Conservation (phyloP, 1,139 yeast species). For the Geotrichum restrictum region DNA sequence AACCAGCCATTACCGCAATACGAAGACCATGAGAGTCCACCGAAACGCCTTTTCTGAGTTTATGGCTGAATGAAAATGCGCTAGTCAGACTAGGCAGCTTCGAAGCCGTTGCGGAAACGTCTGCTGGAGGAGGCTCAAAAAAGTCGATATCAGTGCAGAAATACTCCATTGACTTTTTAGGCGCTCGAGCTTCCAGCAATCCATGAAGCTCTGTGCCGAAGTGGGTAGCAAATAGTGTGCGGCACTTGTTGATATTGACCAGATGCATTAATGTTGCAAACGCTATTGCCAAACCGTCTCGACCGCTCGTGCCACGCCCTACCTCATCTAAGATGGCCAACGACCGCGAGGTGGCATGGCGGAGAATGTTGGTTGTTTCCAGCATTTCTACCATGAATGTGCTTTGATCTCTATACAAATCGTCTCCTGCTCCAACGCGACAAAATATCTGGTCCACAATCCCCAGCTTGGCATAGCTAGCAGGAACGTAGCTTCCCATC, state of each 20-base stretch:
- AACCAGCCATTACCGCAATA: conserved; percentile 63
- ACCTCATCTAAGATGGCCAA: conserved; percentile 89
- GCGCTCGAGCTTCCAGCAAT: conserved; percentile 38
- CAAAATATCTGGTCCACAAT: conserved; percentile 83
- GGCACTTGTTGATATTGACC: conserved; percentile 54
- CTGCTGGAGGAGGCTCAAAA: conserved; percentile 17
- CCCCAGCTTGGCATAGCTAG: conserved; percentile 65
- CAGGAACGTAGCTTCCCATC: conserved; percentile 87
- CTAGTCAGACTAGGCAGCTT: conserved; percentile 1
- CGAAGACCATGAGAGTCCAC: conserved; percentile 77
- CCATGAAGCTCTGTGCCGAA: conserved; percentile 66
- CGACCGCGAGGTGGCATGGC: conserved; percentile 70
- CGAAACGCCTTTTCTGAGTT: conserved; percentile 66
- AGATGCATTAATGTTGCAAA: conserved; percentile 69
- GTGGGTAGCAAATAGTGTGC: conserved; percentile 90
- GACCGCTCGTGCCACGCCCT: conserved; percentile 92
- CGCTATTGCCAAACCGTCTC: conserved; percentile 88
- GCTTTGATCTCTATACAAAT: conserved; percentile 76
- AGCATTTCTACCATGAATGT: conserved; percentile 98
- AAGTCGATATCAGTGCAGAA: conserved; percentile 50
- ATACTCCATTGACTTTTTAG: conserved; percentile 40
- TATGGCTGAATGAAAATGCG: conserved; percentile 52
- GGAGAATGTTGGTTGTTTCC: conserved; percentile 79
- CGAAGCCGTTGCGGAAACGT: conserved; percentile 5
- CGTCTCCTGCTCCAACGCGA: conserved; percentile 87